phyloP scores from a whole-genome alignment of 805 yeast genomes.

The Yarrowia divulgata region DNA sequence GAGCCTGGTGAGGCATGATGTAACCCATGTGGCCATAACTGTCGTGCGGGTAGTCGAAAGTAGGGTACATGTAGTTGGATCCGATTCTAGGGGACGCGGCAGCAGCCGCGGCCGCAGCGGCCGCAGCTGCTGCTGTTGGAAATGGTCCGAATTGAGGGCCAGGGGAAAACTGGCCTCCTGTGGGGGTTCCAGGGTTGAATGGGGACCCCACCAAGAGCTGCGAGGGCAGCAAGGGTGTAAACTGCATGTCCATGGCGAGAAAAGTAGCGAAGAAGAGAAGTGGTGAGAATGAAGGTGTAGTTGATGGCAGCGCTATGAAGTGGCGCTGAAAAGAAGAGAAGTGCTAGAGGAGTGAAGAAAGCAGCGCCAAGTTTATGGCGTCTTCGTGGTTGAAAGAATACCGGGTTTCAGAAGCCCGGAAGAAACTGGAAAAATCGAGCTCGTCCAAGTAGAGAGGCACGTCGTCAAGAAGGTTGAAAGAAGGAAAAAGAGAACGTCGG shows the following conservation, averaged over 20 bases:
- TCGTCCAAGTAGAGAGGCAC: slow-evolving; percentile 17
- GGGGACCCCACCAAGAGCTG: slow-evolving; percentile 52
- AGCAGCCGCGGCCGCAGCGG: slow-evolving; percentile 40
- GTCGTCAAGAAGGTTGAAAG: slow-evolving; percentile 14
- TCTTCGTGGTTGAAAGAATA: slow-evolving; percentile 10
- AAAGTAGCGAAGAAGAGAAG: slow-evolving; percentile 37
- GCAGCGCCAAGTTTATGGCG: slow-evolving; percentile 1
- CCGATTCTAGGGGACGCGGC: slow-evolving; percentile 35
- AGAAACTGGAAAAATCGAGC: slow-evolving; percentile 28
- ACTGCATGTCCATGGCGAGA: slow-evolving; percentile 49
- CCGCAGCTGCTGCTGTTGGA: slow-evolving; percentile 41
- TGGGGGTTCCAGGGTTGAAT: slow-evolving; percentile 51
- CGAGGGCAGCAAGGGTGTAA: slow-evolving; percentile 50
- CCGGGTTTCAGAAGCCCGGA: slow-evolving; percentile 27
- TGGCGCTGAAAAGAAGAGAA: slow-evolving; percentile 12
- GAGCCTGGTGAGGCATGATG: slow-evolving; percentile 42
- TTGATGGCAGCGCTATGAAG: not conserved
- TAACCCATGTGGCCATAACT: slow-evolving; percentile 28
- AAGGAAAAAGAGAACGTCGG: slow-evolving; percentile 19
- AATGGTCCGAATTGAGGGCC: slow-evolving; percentile 38
- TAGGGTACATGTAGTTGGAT: slow-evolving; percentile 36
- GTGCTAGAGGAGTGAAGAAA: slow-evolving; percentile 9
- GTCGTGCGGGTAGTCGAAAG: slow-evolving; percentile 25
- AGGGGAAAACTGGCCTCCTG: slow-evolving; percentile 46
- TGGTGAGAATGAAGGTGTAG: slow-evolving; percentile 14